Percentiles rank a stretch among this genome's conserved stretches.
Evolutionary conservation across 305 asterid genomes (phyloP).

Genomic region (Caryopteris hybrid): DNA sequence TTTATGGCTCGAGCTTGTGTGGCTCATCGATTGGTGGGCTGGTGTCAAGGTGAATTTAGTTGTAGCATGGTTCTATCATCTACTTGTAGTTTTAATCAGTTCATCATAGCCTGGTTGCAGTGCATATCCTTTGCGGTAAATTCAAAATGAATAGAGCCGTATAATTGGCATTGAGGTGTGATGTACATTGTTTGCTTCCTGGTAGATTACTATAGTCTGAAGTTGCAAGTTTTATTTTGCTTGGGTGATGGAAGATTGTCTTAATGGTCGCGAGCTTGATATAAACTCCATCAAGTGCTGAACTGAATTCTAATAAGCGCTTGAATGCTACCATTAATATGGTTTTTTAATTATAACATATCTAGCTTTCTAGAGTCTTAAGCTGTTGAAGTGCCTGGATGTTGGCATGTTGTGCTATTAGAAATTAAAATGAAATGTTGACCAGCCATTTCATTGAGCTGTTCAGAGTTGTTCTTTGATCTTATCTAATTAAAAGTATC

Average conservation of each 20-base stretch:
- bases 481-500: not conserved
- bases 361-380: not conserved
- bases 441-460: not conserved
- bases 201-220: not conserved
- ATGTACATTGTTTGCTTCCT: not conserved
- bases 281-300: not conserved
- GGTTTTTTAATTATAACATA: not conserved
- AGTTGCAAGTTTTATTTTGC: not conserved
- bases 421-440: not conserved
- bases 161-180: not conserved
- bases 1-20: slow-evolving; percentile 90
- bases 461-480: not conserved
- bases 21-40: slow-evolving; percentile 99
- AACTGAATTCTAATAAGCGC: not conserved
- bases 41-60: slow-evolving; percentile 66
- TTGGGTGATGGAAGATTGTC: not conserved
- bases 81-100: not conserved
- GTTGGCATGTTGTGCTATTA: not conserved
- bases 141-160: not conserved
- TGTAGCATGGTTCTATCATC: not conserved
- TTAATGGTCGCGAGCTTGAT: not conserved
- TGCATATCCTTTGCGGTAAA: not conserved
- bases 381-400: not conserved
- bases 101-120: not conserved
- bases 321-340: not conserved